A percentile compares a stretch with the other conserved stretches of the same genome.
These are phyloP conservation scores for Auricularia auricula-judae DNA, from an alignment of 768 basidiomycete genomes.

Conservation along the genomic window DNA sequence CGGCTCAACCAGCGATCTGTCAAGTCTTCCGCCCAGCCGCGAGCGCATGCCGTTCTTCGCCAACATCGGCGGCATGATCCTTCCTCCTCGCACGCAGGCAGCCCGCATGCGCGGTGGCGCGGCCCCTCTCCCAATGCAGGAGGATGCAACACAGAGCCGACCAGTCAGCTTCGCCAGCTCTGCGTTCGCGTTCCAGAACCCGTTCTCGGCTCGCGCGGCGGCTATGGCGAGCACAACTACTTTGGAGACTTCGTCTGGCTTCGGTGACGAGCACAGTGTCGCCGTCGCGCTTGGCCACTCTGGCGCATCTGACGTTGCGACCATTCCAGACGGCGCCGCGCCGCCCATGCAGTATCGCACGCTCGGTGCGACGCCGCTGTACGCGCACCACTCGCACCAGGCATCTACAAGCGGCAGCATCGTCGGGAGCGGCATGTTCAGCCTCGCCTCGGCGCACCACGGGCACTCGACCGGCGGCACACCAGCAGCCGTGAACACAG, in stretches of 20 bases:
- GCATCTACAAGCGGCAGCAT: not conserved
- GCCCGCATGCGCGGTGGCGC: not conserved
- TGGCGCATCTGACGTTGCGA: not conserved
- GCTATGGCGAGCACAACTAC: not conserved
- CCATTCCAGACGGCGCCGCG: not conserved
- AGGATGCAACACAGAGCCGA: not conserved
- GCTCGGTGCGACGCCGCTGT: not conserved
- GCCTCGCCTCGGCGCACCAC: not conserved
- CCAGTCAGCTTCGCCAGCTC: not conserved
- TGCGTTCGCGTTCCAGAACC: not conserved
- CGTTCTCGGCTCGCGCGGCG: not conserved
- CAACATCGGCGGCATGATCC: not conserved
- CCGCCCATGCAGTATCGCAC: not conserved
- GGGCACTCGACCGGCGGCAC: not conserved
- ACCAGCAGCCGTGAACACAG: not conserved
- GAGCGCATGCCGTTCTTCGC: not conserved
- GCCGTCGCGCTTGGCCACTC: not conserved
- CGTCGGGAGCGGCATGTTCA: not conserved
- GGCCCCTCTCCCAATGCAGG: not conserved
- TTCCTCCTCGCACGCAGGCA: not conserved
- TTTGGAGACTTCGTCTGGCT: not conserved
- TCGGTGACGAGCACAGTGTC: not conserved
- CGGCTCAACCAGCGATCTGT: not conserved
- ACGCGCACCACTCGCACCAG: not conserved
- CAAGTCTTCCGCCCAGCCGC: not conserved